phyloP scores from a whole-genome alignment of 2,329 filamentous ascomycete species.

The Exophiala aquamarina region DNA sequence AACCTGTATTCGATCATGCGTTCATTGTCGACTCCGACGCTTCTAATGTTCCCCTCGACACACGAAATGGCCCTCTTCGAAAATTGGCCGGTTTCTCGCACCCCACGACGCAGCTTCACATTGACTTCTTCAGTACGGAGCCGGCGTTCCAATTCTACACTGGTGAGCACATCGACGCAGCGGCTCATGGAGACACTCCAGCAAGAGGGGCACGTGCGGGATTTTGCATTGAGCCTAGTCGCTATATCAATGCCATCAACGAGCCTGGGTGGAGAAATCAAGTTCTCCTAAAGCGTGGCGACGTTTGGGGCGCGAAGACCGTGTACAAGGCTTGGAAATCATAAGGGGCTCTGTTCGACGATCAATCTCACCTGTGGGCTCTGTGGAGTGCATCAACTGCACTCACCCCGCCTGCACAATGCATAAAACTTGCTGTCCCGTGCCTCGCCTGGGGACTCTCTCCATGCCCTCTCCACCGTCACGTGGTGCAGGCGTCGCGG shows the following conservation, averaged over 20 bases:
- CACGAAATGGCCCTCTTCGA: conserved; percentile 61
- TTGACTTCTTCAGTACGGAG: conserved; percentile 88
- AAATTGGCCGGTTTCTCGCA: conserved; percentile 73
- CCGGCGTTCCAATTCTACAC: conserved; percentile 98
- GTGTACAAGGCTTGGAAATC: conserved; percentile 81
- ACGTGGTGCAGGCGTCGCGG: too few relatives aligned
- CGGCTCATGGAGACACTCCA: conserved; percentile 58
- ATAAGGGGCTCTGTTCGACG: background rate
- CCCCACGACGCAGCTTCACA: conserved; percentile 70
- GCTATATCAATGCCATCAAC: conserved; percentile 87
- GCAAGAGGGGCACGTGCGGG: conserved; percentile 69
- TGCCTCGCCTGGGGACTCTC: too few relatives aligned
- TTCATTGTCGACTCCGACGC: conserved; percentile 74
- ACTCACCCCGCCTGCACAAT: too few relatives aligned
- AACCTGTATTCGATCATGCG: conserved; percentile 84
- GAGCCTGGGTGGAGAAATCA: conserved; percentile 75
- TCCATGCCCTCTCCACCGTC: too few relatives aligned
- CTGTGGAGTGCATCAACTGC: too few relatives aligned
- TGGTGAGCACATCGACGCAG: conserved; percentile 78
- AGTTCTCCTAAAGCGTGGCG: conserved; percentile 79
- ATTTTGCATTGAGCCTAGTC: conserved; percentile 89
- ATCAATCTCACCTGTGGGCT: too few relatives aligned
- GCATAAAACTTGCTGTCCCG: too few relatives aligned
- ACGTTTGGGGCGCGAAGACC: conserved; percentile 76
- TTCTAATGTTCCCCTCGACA: conserved; percentile 62